phyloP scores from a whole-genome alignment of 2,329 filamentous ascomycete species.

The Fusarium lateritium region DNA sequence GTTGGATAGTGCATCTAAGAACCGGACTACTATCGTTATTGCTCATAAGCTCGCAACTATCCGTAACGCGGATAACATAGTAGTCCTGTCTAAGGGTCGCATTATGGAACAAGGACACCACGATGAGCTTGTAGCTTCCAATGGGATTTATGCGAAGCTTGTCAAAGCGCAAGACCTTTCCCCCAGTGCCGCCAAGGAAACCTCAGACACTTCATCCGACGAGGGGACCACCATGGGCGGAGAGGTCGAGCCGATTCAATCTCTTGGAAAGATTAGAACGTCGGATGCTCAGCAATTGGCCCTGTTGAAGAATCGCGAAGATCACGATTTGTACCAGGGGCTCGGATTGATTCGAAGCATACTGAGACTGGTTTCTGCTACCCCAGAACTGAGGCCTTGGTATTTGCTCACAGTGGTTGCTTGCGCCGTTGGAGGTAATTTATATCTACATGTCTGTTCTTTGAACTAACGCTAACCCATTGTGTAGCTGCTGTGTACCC shows the following conservation, averaged over 20 bases:
- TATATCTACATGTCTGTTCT: too few relatives aligned
- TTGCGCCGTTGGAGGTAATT: conserved; percentile 20
- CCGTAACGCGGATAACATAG: conserved; percentile 51
- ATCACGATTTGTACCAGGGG: too few relatives aligned
- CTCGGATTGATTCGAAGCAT: too few relatives aligned
- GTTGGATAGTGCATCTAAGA: conserved; percentile 65
- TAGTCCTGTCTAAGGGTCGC: conserved; percentile 48
- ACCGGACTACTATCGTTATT: conserved; percentile 74
- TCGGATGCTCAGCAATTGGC: too few relatives aligned
- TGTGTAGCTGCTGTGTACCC: conserved; percentile 56
- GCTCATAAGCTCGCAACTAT: conserved; percentile 68
- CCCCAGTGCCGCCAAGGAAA: conserved; percentile 37
- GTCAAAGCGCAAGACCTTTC: conserved; percentile 60
- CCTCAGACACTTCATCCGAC: conserved; percentile 39
- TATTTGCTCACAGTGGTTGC: conserved; percentile 31
- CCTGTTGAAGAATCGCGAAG: too few relatives aligned
- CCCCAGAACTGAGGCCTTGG: too few relatives aligned
- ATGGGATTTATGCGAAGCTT: conserved; percentile 65
- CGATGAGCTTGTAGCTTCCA: conserved; percentile 65
- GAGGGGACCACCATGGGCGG: conserved; percentile 33
- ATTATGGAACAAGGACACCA: conserved; percentile 54
- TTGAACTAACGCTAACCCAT: too few relatives aligned
- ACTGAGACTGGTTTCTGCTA: too few relatives aligned
- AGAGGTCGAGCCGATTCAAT: conserved; percentile 24
- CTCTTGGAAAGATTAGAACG: too few relatives aligned